Evolutionary conservation across 306 rosid genomes (phyloP).

Genomic region (Prunus padus): DNA sequence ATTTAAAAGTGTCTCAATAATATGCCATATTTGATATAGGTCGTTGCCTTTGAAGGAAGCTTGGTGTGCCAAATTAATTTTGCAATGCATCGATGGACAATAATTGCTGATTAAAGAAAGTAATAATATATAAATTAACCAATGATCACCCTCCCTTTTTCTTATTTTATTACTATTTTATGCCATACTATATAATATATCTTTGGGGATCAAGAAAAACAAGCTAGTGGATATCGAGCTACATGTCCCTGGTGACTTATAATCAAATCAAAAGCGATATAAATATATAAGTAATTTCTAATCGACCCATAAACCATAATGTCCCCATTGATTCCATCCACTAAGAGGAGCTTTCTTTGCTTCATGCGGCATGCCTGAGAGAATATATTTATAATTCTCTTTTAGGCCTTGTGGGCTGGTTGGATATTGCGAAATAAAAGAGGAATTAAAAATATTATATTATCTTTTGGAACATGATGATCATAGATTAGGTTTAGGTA

Average conservation of each 20-base stretch:
- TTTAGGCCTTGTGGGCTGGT: slow-evolving; percentile 2
- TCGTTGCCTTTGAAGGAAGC: not conserved
- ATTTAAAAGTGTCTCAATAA: not conserved
- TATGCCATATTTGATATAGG: not conserved
- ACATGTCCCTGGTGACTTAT: not conserved
- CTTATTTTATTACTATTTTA: not conserved
- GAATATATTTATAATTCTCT: not conserved
- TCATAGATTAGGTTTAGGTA: slow-evolving; percentile 13
- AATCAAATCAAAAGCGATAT: too few relatives aligned
- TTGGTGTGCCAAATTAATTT: not conserved
- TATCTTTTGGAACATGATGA: slow-evolving; percentile 3
- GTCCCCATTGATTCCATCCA: slow-evolving; percentile 19
- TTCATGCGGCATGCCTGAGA: slow-evolving; percentile 17
- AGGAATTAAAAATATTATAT: too few relatives aligned
- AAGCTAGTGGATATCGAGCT: slow-evolving; percentile 1
- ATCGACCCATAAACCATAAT: slow-evolving; percentile 5
- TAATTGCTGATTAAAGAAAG: not conserved
- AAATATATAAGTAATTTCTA: too few relatives aligned
- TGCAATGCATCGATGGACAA: not conserved
- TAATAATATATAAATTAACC: not conserved
- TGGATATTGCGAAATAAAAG: not conserved
- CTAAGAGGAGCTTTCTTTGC: slow-evolving; percentile 12
- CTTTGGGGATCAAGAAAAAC: slow-evolving; percentile 9
- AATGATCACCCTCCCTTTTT: not conserved
- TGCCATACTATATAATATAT: not conserved